Base-by-base conservation (phyloP, 257 asterid genomes). In the Penstemon newberryi region DNA sequence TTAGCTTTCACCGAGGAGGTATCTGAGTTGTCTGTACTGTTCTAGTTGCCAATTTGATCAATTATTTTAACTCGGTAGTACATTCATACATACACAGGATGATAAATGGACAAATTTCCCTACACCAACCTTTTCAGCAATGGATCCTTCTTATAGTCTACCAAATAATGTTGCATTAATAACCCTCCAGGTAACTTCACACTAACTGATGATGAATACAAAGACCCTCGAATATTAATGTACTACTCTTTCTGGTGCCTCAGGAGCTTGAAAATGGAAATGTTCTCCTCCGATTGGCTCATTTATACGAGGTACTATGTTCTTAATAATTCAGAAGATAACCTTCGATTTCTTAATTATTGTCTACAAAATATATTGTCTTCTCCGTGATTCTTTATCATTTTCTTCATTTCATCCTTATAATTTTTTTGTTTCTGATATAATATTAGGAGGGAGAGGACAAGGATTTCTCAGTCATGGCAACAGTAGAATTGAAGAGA, bases 1-100 rank as follows among this genome's bases (percentile, higher is more conserved):
- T 77, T 91, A 71, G 96, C 99, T 69, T 94, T 94, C 78, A 54
- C 87, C 5, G 95, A 89, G 80, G 90, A 87, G 91, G 99, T 89
- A 70, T 74, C 25, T 19, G 65, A 66, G 63, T 66, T 13, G 54
- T 64, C 61, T 58, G 0, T 5, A 33, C 41, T 60, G 4, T 49
- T 67, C 56, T 38, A 10, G 10, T 57, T 5, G 19, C 38, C 39
- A 1, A 42, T 44, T 58, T 62, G 38, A 41, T 58, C 7, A 3
- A 4, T 39, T 19, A 50, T 63, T 74, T 74, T 56, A 18, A 37
- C 74, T 66, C 38, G 19, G 64, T 59, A 54, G 52, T 55, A 36
- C 61, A 36, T 66, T 60, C 63, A 4, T 66, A 15, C 75, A 6
- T 36, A 18, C 38, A 60, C 84, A 94, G 99, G 96, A 82, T 56